These are phyloP conservation scores for Spinacia oleracea DNA, from an alignment of 179 eudicot genomes.

Conservation along the genomic window DNA sequence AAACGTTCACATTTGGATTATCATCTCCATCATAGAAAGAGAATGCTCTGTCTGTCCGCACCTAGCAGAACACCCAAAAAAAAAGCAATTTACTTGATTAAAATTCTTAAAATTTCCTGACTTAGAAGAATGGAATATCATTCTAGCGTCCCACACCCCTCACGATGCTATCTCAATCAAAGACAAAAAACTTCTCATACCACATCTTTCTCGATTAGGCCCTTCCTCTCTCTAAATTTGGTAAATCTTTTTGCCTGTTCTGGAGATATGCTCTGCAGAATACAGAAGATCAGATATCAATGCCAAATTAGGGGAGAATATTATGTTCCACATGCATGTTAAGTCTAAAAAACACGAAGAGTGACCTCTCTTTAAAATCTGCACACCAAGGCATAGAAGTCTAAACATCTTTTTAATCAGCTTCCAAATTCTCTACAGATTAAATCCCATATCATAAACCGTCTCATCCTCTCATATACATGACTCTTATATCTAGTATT, in stretches of 20 bases:
- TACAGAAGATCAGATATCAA: slow-evolving; percentile 1
- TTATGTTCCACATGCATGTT: background rate
- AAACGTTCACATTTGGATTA: slow-evolving; percentile 71
- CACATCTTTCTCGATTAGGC: slow-evolving; percentile 98
- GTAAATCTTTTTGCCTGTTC: slow-evolving; percentile 90
- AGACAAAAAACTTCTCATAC: slow-evolving; percentile 39
- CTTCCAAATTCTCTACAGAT: background rate
- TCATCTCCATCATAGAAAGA: slow-evolving; percentile 90
- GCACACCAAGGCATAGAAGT: background rate
- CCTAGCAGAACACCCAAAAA: slow-evolving; percentile 44
- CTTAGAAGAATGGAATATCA: slow-evolving; percentile 10
- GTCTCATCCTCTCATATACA: background rate
- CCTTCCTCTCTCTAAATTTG: slow-evolving; percentile 88
- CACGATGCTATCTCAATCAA: background rate
- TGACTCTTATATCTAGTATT: background rate
- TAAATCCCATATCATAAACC: background rate
- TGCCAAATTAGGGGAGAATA: slow-evolving; percentile 1
- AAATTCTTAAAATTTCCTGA: slow-evolving; percentile 8
- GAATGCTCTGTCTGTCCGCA: slow-evolving; percentile 92
- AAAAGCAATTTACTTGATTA: background rate
- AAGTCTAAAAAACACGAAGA: background rate
- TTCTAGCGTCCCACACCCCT: background rate
- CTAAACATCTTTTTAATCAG: background rate
- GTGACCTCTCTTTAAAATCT: background rate
- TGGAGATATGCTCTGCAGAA: slow-evolving; percentile 74